Percentiles rank a stretch among this genome's conserved stretches.
Evolutionary conservation across 306 rosid species (phyloP).

Genomic region (Luffa acutangula): DNA sequence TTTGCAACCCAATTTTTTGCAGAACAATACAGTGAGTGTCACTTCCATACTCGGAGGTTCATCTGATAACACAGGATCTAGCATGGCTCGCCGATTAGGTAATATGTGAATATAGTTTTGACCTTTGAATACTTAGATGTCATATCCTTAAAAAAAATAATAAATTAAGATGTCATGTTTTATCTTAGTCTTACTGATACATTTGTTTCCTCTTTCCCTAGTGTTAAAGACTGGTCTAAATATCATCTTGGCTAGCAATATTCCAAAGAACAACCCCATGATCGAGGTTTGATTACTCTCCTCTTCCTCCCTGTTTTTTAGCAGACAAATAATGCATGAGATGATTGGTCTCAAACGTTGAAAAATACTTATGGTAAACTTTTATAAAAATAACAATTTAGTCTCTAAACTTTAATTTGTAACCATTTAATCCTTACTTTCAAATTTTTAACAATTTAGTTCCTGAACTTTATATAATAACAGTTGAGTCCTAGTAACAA

Average conservation of each 20-base stretch:
- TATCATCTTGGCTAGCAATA: slow-evolving; percentile 71
- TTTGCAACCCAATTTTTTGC: neutral
- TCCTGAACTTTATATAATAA: too few relatives aligned
- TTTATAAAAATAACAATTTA: too few relatives aligned
- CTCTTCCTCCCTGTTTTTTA: neutral
- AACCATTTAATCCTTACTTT: too few relatives aligned
- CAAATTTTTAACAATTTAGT: too few relatives aligned
- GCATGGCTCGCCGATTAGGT: slow-evolving; percentile 82
- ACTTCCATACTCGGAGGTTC: slow-evolving; percentile 77
- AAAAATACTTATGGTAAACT: too few relatives aligned
- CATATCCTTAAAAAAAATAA: too few relatives aligned
- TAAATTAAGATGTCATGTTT: neutral
- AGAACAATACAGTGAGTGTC: slow-evolving; percentile 50
- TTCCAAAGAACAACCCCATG: slow-evolving; percentile 66
- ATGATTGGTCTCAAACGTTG: neutral
- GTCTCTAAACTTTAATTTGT: too few relatives aligned
- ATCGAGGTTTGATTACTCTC: slow-evolving; percentile 43
- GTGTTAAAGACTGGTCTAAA: slow-evolving; percentile 74
- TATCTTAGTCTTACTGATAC: neutral
- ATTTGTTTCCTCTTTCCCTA: slow-evolving; percentile 16
- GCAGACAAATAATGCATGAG: neutral
- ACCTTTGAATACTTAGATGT: neutral
- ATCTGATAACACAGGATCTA: slow-evolving; percentile 80
- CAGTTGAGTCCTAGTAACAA: too few relatives aligned
- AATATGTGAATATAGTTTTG: slow-evolving; percentile 2